Percentiles rank a stretch among this genome's conserved stretches.
Evolutionary conservation across 345 rosid species (phyloP).

Genomic region (Cochlearia excelsa): DNA sequence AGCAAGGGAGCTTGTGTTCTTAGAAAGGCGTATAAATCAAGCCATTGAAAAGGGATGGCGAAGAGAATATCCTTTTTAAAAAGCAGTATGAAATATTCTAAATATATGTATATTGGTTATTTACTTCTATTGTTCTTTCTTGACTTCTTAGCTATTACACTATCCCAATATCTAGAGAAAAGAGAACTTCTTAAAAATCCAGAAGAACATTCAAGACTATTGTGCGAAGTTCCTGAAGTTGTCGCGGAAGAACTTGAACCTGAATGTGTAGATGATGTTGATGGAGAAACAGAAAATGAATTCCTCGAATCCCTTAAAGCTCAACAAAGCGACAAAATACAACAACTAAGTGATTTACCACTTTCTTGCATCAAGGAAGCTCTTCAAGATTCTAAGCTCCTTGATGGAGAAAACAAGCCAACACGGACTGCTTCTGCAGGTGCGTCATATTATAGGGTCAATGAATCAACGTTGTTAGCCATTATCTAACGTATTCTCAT

Average conservation of each 20-base stretch:
- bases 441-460: slow-evolving; percentile 5
- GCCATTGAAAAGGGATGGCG: slow-evolving; percentile 91
- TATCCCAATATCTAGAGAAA: slow-evolving; percentile 62
- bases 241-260: slow-evolving; percentile 54
- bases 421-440: slow-evolving; percentile 35
- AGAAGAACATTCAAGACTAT: slow-evolving; percentile 51
- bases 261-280: slow-evolving; percentile 33
- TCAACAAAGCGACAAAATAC: slow-evolving; percentile 13
- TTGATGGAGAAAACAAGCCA: slow-evolving; percentile 21
- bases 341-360: slow-evolving; percentile 15
- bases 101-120: not conserved
- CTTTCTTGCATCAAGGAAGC: slow-evolving; percentile 2
- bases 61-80: slow-evolving; percentile 75
- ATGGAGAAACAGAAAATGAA: slow-evolving; percentile 21
- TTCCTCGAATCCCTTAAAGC: not conserved
- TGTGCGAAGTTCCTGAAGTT: slow-evolving; percentile 63
- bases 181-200: slow-evolving; percentile 57
- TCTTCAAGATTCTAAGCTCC: not conserved
- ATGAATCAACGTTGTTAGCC: not conserved
- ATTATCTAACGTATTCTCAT: too few relatives aligned
- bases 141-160: slow-evolving; percentile 56
- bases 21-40: slow-evolving; percentile 53
- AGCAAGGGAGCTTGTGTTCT: slow-evolving; percentile 51
- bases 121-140: slow-evolving; percentile 32
- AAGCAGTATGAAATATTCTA: not conserved